Conservation (phyloP, 768 basidiomycete species). For the Albatrellus ellisii region DNA sequence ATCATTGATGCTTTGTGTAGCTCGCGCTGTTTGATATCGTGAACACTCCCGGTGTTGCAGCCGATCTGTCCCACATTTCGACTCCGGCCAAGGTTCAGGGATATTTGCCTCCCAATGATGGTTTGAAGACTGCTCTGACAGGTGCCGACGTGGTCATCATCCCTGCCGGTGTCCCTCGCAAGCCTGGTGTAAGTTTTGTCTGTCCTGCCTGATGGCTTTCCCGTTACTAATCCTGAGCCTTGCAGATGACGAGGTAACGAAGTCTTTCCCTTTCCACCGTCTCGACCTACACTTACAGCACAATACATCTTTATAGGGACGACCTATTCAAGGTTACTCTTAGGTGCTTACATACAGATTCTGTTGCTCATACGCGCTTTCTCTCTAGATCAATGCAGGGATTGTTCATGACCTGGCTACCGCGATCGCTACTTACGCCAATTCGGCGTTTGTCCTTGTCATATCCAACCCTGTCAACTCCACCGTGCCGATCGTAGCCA, state of each 20-base stretch:
- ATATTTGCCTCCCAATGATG: constrained; percentile 67
- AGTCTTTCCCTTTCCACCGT: background rate
- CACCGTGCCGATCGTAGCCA: constrained; percentile 92
- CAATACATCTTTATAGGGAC: constrained; percentile 40
- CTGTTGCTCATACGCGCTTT: constrained; percentile 5
- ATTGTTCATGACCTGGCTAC: constrained; percentile 90
- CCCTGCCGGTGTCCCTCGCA: constrained; percentile 93
- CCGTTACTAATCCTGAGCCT: background rate
- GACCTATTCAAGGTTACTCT: constrained; percentile 82
- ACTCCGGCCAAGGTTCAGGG: constrained; percentile 79
- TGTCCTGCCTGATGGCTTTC: background rate
- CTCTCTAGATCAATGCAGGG: constrained; percentile 82
- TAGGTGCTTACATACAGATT: background rate
- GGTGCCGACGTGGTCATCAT: constrained; percentile 90
- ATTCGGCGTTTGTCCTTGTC: constrained; percentile 88
- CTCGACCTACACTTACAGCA: constrained; percentile 7
- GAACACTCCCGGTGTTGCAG: constrained; percentile 93
- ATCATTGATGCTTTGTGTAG: constrained; percentile 22
- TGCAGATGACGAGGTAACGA: constrained; percentile 38
- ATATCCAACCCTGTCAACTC: constrained; percentile 99
- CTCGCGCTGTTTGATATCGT: constrained; percentile 93
- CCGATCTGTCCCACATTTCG: constrained; percentile 87
- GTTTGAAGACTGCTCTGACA: constrained; percentile 67
- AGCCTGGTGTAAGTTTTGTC: constrained; percentile 63
- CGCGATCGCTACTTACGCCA: constrained; percentile 70